Evolutionary conservation across 2,329 filamentous ascomycete species (phyloP).

Genomic region (Alternaria postmessia): DNA sequence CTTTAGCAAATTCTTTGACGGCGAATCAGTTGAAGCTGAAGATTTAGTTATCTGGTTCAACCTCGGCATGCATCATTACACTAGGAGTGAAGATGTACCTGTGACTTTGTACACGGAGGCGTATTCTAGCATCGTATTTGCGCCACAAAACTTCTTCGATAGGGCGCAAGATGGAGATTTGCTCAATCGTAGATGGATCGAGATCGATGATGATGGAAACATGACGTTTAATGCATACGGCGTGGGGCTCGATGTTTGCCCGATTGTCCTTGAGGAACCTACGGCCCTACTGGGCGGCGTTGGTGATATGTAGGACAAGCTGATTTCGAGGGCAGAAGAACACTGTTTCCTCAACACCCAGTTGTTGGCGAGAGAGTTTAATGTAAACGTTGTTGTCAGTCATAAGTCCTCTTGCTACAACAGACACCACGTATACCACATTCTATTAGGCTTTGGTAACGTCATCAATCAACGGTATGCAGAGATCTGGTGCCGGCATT

Average conservation of each 20-base stretch:
- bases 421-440: no score
- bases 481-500: background rate
- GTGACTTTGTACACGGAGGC: conserved; percentile 9
- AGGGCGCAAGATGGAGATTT: conserved; percentile 17
- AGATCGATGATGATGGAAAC: conserved; percentile 6
- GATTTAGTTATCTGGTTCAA: conserved; percentile 60
- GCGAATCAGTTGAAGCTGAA: conserved; percentile 53
- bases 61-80: conserved; percentile 57
- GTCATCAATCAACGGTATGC: background rate
- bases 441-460: no score
- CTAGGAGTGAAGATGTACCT: conserved; percentile 13
- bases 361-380: background rate
- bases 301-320: background rate
- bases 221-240: conserved; percentile 21
- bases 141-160: conserved; percentile 10
- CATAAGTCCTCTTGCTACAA: no score
- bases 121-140: conserved; percentile 8
- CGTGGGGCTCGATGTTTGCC: conserved; percentile 12
- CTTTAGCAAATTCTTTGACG: conserved; percentile 57
- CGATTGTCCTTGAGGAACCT: conserved; percentile 15
- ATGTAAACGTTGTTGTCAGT: no score
- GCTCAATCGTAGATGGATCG: conserved; percentile 20
- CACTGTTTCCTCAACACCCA: background rate
- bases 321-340: background rate
- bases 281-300: conserved; percentile 7